Evolutionary conservation across 192 early-diverging fungal genomes (phyloP), one percentile per base, ranked within the genome.

Genomic region (Linnemannia zychae): DNA sequence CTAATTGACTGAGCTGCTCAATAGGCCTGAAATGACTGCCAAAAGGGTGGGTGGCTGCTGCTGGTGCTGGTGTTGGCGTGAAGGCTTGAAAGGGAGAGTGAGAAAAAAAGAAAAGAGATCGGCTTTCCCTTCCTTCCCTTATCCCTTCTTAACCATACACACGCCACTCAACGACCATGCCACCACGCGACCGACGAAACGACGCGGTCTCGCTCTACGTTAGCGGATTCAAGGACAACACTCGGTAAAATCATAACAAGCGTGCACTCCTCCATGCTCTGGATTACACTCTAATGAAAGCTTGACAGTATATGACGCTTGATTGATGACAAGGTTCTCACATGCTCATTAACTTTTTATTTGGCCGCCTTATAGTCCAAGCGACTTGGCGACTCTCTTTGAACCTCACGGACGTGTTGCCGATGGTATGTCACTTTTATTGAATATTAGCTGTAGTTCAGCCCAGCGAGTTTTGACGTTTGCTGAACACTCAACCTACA

Each of bases 211-310:
- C 83, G 63, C 78, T 85, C 36, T 78, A 79, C 57, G 83, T 85
- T 22, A 85, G 83, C 50, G 83, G 83, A 38, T 85, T 85, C 70
- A 85, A 79, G 72, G 83, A 85, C 34, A 79, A 57, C 70, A 85
- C 77, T 79, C 83, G 83, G 83, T 85, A 76, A 47, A 34, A 9
- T 44, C 40, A 44, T 44, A 9, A 44, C 40, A 44, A 44, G 40
- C 40, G 9, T n/a, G n/a, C n/a, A n/a, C n/a, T n/a, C n/a, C n/a
- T n/a, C n/a, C n/a, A n/a, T n/a, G n/a, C n/a, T n/a, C n/a, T n/a
- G n/a, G n/a, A n/a, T n/a, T n/a, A n/a, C n/a, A n/a, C n/a, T n/a
- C n/a, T n/a, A n/a, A n/a, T n/a, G n/a, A n/a, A n/a, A n/a, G n/a
- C 22, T n/a, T 34, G 31, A 34, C 46, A 73, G 71, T 20, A 48